Base-by-base conservation (phyloP, 192 early-diverging fungal species). In the Gigaspora rosea region DNA sequence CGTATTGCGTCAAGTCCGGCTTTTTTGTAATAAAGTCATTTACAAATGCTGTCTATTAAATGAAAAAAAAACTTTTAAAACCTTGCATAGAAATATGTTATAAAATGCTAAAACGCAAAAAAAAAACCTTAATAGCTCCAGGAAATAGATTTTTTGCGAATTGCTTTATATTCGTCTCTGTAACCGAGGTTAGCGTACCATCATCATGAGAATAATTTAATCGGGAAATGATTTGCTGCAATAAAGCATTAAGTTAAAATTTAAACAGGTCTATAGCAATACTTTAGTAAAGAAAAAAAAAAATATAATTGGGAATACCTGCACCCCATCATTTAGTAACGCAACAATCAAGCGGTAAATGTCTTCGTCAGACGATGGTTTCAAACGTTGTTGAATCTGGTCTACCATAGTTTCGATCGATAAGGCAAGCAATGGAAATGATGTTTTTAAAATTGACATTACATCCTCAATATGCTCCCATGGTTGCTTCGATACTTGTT, bases 371-470 rank as follows among this genome's bases (percentile, higher is more conserved):
- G 95, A 91, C 10, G 92, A 91, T 3, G 96, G 96, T 81, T 98
- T 98, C 63, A 99, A 83, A 6, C 94, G 88, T 74, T 93, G 90
- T 56, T 94, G 90, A n/a, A 99, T 95, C 83, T 98, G 96, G 80
- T 99, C 96, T 8, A 96, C 92, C 95, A 99, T 98, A 1, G 93
- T 95, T 85, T 99, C 97, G 93, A 99, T 97, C 15, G 97, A 94
- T 56, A 98, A 81, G 2, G 95, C 93, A 46, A 98, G 85, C 57
- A 98, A 87, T 32, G 98, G 96, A 79, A 92, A 97, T 0, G 94
- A 92, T 10, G 97, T 97, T 80, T 99, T 99, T 36, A 98, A 86
- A 80, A 93, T 91, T 16, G 91, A 91, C 92, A 95, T 97, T 4
- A 99, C 92, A 72, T 98, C 97, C 51, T 99, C 98, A 11, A 98